A percentile compares a stretch with the other conserved stretches of the same genome.
Conservation (phyloP, 352 stramenopile species). For the Aphanomyces euteiches region DNA sequence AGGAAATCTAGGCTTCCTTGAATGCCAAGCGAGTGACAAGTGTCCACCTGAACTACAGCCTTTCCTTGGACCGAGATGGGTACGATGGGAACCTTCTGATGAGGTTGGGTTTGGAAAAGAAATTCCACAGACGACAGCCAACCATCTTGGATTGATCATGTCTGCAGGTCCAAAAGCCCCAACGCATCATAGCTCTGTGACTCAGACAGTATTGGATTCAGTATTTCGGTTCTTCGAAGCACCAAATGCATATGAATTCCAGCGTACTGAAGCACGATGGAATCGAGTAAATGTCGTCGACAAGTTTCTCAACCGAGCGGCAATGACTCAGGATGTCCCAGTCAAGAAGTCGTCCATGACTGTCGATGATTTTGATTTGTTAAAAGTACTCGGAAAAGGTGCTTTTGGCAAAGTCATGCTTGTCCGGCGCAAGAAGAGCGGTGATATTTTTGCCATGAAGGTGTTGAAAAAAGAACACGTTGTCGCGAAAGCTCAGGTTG, state of each 20-base stretch:
- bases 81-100: slow-evolving; percentile 70
- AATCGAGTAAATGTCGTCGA: slow-evolving; percentile 25
- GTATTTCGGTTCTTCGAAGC: slow-evolving; percentile 80
- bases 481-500: slow-evolving; percentile 85
- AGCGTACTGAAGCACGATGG: slow-evolving; percentile 46
- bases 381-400: slow-evolving; percentile 96
- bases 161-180: slow-evolving; percentile 60
- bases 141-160: slow-evolving; percentile 58
- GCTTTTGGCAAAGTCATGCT: slow-evolving; percentile 95
- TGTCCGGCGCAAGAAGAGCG: slow-evolving; percentile 55
- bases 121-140: slow-evolving; percentile 38
- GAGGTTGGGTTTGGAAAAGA: slow-evolving; percentile 59
- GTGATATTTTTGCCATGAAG: slow-evolving; percentile 88
- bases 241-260: slow-evolving; percentile 74
- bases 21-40: slow-evolving; percentile 73
- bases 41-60: slow-evolving; percentile 73
- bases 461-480: slow-evolving; percentile 88
- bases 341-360: slow-evolving; percentile 52
- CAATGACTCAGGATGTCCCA: background rate
- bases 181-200: slow-evolving; percentile 37
- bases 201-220: slow-evolving; percentile 61
- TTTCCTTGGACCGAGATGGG: slow-evolving; percentile 75
- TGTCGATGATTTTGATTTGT: slow-evolving; percentile 95
- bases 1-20: slow-evolving; percentile 82
- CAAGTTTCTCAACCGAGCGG: slow-evolving; percentile 23